Evolutionary conservation across 164 flowering plant genomes (phyloP).

Genomic region (Chimonanthus praecox): DNA sequence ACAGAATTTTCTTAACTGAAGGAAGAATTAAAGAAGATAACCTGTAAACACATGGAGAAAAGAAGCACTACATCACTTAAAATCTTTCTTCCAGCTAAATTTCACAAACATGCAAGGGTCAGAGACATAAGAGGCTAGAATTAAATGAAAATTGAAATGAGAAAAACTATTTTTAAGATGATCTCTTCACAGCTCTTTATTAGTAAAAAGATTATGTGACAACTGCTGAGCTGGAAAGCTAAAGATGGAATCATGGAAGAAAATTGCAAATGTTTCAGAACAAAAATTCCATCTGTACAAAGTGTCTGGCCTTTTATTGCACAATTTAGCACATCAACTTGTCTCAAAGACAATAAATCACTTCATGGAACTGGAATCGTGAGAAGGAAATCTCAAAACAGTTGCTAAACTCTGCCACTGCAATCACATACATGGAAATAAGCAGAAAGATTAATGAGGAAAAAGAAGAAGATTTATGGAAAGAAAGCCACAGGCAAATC

Average conservation of each 20-base stretch:
- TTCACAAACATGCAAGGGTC: not conserved
- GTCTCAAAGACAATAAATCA: not conserved
- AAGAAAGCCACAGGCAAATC: not conserved
- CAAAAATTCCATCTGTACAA: constrained; percentile 6
- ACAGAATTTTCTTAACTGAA: not conserved
- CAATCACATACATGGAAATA: not conserved
- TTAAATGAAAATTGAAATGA: too few species aligned
- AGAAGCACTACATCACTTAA: not conserved
- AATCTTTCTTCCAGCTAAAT: not conserved
- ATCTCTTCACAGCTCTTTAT: too few species aligned
- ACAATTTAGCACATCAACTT: not conserved
- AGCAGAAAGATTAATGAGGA: not conserved
- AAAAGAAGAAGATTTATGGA: constrained; percentile 1
- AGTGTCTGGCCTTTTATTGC: not conserved
- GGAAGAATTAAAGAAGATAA: not conserved
- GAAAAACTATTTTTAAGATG: not conserved
- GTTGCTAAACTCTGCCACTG: not conserved
- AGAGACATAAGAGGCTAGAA: not conserved
- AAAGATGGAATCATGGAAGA: not conserved
- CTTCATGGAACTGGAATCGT: not conserved
- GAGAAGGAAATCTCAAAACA: not conserved
- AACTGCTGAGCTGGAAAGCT: not conserved
- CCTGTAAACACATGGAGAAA: not conserved
- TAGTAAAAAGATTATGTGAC: not conserved
- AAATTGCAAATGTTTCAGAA: not conserved